Evolutionary conservation across 2,329 filamentous ascomycete genomes (phyloP), one percentile per base, ranked within the genome.

Genomic region (Septoria linicola): DNA sequence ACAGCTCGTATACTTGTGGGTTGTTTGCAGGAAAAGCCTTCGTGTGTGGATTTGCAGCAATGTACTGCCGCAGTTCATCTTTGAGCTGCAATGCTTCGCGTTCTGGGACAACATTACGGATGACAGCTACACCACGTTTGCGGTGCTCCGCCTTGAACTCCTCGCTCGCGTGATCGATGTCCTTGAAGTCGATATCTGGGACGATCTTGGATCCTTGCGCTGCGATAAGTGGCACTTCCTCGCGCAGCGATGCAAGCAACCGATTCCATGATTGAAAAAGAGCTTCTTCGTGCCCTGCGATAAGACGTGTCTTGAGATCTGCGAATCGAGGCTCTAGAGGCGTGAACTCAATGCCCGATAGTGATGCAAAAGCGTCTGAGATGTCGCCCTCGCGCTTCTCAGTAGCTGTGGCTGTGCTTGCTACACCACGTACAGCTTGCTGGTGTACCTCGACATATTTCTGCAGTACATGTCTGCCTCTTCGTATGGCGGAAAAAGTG

Each of bases 61-160:
- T 72, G 23, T 78, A 78, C 20, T 71, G 66, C 49, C 64, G 63
- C 21, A 77, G 36, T 13, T 72, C 70, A 8, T 68, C 66, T 62
- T 77, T 77, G 66, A 72, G 69, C 32, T 68, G 67, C 40, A 76
- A 61, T 3, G 69, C 73, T 56, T 77, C 71, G 14, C 70, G 55
- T 54, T 75, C 65, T 1, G 70, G 63, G 1, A 78, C 61, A 1
- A 77, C 74, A 25, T 72, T 70, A 35, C 74, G 67, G 31, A 78
- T 68, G 6, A 77, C 70, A 3, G 74, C 74, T 1, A 77, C 75
- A 14, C 75, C 75, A 27, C 83, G 79, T 61, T 82, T 81, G 60
- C 76, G 76, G 44, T 84, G 73, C 61, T 80, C 78, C 41, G 72
- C 71, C 45, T 72, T 75, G 65, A 87, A 87, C 1, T 76, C 71